phyloP scores from a whole-genome alignment of 2,329 filamentous ascomycete genomes.

The Botryotinia globosa region DNA sequence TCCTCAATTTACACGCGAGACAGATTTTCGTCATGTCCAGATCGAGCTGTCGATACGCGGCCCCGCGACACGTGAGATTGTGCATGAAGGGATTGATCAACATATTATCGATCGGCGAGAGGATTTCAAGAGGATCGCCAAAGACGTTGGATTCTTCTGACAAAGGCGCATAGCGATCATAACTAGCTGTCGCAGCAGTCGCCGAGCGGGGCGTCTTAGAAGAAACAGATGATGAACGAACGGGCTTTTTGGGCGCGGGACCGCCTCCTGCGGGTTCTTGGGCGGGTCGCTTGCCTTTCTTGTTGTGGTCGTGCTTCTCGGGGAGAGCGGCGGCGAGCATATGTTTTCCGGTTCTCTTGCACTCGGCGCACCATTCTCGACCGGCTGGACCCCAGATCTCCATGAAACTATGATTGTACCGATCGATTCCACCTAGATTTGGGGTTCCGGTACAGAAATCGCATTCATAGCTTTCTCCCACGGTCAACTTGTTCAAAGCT shows the following conservation, averaged over 20 bases:
- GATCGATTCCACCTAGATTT: not conserved
- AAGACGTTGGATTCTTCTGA: not conserved
- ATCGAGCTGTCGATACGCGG: not conserved
- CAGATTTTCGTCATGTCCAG: constrained; percentile 1
- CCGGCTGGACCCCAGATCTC: not conserved
- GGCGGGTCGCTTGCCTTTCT: not conserved
- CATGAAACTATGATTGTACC: not conserved
- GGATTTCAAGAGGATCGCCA: not conserved
- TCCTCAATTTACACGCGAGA: not conserved
- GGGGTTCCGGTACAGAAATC: not conserved
- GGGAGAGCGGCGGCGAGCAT: not conserved
- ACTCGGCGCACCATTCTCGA: not conserved
- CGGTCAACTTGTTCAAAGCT: not conserved
- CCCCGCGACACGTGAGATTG: constrained; percentile 4
- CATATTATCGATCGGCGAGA: not conserved
- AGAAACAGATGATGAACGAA: not conserved
- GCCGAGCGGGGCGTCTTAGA: not conserved
- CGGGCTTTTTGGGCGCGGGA: not conserved
- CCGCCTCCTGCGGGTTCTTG: not conserved
- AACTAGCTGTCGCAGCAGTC: not conserved
- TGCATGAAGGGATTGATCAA: constrained; percentile 14
- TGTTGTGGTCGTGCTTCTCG: not conserved
- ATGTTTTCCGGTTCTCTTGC: not conserved
- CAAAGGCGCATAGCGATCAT: not conserved
- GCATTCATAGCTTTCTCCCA: not conserved